Conservation (phyloP, 75 land plant genomes). For the Chamaecyparis obtusa region DNA sequence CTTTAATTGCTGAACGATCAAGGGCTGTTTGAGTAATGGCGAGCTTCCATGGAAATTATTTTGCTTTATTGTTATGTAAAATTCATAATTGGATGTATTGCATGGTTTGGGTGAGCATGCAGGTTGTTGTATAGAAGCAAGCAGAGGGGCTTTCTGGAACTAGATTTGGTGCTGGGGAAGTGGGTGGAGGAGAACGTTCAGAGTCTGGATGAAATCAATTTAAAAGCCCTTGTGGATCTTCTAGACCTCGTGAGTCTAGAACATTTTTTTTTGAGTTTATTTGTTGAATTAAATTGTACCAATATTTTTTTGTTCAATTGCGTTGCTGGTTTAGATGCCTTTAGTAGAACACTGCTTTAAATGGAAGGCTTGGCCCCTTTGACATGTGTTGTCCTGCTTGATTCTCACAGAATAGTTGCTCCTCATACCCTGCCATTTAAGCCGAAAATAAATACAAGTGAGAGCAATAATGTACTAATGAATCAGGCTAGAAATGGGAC, state of each 20-base stretch:
- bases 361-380: background rate
- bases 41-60: background rate
- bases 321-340: background rate
- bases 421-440: background rate
- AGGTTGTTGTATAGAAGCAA: slow-evolving; percentile 85
- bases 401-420: background rate
- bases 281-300: background rate
- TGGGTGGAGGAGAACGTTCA: slow-evolving; percentile 85
- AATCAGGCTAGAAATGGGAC: background rate
- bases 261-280: background rate
- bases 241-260: slow-evolving; percentile 65
- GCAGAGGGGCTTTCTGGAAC: slow-evolving; percentile 85
- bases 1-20: background rate
- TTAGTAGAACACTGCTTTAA: background rate
- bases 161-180: slow-evolving; percentile 93
- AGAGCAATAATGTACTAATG: background rate
- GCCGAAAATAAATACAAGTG: background rate
- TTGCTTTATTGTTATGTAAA: background rate
- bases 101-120: background rate
- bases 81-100: background rate
- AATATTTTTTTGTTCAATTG: background rate
- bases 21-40: background rate
- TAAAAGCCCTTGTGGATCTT: slow-evolving; percentile 64
- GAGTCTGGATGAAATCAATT: slow-evolving; percentile 64
- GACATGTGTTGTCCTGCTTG: background rate